Evolutionary conservation across 768 basidiomycete species (phyloP).

Genomic region (Favolaschia claudopus): DNA sequence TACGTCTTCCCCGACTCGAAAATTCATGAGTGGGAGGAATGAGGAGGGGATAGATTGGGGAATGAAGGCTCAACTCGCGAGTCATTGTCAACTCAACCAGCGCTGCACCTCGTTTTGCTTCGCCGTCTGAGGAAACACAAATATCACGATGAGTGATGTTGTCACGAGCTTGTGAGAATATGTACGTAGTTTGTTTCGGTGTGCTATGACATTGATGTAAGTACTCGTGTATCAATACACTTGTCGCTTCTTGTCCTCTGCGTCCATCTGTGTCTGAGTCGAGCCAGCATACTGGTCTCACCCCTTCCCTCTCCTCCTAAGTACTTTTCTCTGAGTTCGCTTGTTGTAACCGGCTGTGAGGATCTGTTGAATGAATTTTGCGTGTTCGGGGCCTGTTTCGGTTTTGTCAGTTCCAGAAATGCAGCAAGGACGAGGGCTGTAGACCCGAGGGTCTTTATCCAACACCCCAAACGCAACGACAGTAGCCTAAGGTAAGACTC

Average conservation of each 20-base stretch:
- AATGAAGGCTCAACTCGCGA: conserved; percentile 20
- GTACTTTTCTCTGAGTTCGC: too few species aligned
- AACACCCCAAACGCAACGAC: conserved; percentile 31
- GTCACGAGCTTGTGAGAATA: too few species aligned
- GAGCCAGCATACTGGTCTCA: too few species aligned
- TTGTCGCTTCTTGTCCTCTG: too few species aligned
- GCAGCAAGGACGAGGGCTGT: conserved; percentile 29
- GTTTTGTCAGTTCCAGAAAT: conserved; percentile 34
- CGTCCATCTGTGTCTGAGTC: too few species aligned
- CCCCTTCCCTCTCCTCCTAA: too few species aligned
- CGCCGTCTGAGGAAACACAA: conserved; percentile 39
- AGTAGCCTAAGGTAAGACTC: conserved; percentile 20
- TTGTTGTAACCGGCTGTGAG: conserved; percentile 3
- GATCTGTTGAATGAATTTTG: conserved; percentile 23
- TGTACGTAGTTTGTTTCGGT: too few species aligned
- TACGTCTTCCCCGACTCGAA: conserved; percentile 41
- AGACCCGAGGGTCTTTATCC: conserved; percentile 23
- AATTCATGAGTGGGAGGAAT: conserved; percentile 34
- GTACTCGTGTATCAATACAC: too few species aligned
- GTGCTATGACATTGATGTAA: too few species aligned
- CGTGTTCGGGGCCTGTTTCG: conserved; percentile 28
- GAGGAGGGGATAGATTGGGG: conserved; percentile 33
- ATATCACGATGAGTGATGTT: conserved; percentile 20
- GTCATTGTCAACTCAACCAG: conserved; percentile 33
- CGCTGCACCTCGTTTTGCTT: conserved; percentile 34